A percentile compares a stretch with the other conserved stretches of the same genome.
Evolutionary conservation across 768 basidiomycete genomes (phyloP).

Genomic region (Cyathus striatus): DNA sequence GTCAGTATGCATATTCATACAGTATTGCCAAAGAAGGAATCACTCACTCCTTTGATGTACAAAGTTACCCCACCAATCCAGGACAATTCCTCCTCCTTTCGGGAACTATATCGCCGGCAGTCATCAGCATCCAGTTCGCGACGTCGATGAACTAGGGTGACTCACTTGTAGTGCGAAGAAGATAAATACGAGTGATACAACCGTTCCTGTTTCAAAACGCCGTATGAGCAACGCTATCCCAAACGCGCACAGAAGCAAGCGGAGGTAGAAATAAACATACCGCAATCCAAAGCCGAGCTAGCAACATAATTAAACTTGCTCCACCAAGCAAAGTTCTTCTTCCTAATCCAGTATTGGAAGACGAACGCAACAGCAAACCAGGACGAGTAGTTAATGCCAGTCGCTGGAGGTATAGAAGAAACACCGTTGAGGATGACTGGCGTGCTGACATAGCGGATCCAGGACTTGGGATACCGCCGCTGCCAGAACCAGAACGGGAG

Average conservation of each 20-base stretch:
- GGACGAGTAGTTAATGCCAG: slow-evolving; percentile 91
- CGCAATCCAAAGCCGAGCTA: slow-evolving; percentile 76
- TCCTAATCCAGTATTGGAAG: slow-evolving; percentile 79
- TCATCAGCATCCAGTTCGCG: not conserved
- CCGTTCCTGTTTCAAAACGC: slow-evolving; percentile 43
- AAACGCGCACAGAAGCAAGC: no score
- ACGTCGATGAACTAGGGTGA: slow-evolving; percentile 4
- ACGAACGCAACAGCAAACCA: slow-evolving; percentile 87
- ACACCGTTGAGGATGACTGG: slow-evolving; percentile 84
- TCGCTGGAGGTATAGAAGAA: slow-evolving; percentile 81
- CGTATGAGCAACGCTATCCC: slow-evolving; percentile 2
- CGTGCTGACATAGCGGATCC: slow-evolving; percentile 75
- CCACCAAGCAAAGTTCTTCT: slow-evolving; percentile 84
- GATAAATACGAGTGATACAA: slow-evolving; percentile 62
- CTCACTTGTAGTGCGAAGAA: slow-evolving; percentile 71
- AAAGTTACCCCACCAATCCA: slow-evolving; percentile 75
- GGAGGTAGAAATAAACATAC: slow-evolving; percentile 13
- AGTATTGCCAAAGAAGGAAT: not conserved
- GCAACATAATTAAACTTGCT: slow-evolving; percentile 89
- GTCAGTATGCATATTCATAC: not conserved
- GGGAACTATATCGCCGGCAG: slow-evolving; percentile 34
- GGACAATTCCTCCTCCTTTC: slow-evolving; percentile 37
- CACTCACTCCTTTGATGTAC: slow-evolving; percentile 56
- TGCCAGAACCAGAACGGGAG: slow-evolving; percentile 87
- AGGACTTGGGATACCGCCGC: slow-evolving; percentile 70